Evolutionary conservation across 352 stramenopile genomes (phyloP).

Genomic region (Pseudoperonospora humuli): DNA sequence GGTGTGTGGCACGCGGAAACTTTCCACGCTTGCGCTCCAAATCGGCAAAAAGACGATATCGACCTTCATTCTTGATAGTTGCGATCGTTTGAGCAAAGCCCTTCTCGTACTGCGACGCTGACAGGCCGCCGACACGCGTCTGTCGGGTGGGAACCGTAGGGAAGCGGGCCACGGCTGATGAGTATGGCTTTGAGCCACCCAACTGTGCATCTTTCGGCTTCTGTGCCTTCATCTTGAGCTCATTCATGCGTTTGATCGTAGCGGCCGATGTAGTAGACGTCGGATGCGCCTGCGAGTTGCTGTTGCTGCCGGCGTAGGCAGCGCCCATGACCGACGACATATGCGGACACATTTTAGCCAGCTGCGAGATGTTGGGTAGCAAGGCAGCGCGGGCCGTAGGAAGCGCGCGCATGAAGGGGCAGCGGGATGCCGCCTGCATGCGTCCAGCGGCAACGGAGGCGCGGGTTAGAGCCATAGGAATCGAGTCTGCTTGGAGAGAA

Average conservation of each 20-base stretch:
- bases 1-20: constrained; percentile 76
- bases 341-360: constrained; percentile 82
- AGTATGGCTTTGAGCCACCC: constrained; percentile 26
- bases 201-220: constrained; percentile 29
- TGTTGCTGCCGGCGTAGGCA: constrained; percentile 32
- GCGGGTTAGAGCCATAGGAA: constrained; percentile 55
- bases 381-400: constrained; percentile 62
- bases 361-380: constrained; percentile 79
- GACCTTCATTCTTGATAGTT: constrained; percentile 79
- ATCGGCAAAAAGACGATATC: constrained; percentile 84
- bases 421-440: constrained; percentile 68
- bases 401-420: constrained; percentile 80
- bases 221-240: constrained; percentile 58
- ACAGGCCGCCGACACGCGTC: constrained; percentile 54
- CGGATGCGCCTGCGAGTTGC: constrained; percentile 52
- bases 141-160: constrained; percentile 47
- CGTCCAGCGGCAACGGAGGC: constrained; percentile 56
- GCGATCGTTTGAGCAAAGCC: constrained; percentile 67
- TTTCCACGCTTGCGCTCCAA: constrained; percentile 80
- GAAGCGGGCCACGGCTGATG: constrained; percentile 43
- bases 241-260: constrained; percentile 62
- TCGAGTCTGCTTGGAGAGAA: not conserved
- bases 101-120: constrained; percentile 53
- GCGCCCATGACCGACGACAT: constrained; percentile 77
- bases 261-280: constrained; percentile 45